Evolutionary conservation across 305 asterid genomes (phyloP).

Genomic region (Fraxinus latifolia): DNA sequence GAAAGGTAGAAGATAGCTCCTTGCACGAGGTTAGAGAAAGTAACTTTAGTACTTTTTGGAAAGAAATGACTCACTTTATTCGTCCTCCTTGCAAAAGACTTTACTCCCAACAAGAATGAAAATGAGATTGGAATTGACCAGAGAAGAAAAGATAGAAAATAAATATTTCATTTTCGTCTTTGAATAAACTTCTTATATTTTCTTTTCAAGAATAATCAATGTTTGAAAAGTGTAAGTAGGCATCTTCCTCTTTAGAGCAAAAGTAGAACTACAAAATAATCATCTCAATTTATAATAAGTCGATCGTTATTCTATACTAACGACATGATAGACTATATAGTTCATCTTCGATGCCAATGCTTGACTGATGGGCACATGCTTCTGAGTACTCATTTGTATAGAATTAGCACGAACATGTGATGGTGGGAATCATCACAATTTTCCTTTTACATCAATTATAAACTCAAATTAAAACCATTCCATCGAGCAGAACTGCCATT

Average conservation of each 20-base stretch:
- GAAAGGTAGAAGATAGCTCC: background rate
- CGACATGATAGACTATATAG: background rate
- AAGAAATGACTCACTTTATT: background rate
- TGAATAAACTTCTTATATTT: too few relatives aligned
- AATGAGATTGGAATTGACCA: background rate
- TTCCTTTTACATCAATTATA: background rate
- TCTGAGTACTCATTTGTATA: background rate
- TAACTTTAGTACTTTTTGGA: background rate
- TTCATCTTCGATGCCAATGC: background rate
- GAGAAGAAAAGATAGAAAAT: background rate
- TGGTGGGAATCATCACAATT: background rate
- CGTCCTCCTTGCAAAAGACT: background rate
- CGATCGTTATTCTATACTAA: background rate
- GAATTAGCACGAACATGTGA: background rate
- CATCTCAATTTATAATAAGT: background rate
- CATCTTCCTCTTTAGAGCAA: background rate
- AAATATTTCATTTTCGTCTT: too few relatives aligned
- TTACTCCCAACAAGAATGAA: background rate
- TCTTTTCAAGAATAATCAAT: background rate
- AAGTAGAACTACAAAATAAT: background rate
- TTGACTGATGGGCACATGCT: background rate
- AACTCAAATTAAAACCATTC: background rate
- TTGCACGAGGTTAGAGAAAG: background rate
- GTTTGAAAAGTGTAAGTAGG: background rate
- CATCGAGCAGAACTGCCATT: background rate